Base-by-base conservation (phyloP, 1,139 yeast genomes). In the Pichia sp. region DNA sequence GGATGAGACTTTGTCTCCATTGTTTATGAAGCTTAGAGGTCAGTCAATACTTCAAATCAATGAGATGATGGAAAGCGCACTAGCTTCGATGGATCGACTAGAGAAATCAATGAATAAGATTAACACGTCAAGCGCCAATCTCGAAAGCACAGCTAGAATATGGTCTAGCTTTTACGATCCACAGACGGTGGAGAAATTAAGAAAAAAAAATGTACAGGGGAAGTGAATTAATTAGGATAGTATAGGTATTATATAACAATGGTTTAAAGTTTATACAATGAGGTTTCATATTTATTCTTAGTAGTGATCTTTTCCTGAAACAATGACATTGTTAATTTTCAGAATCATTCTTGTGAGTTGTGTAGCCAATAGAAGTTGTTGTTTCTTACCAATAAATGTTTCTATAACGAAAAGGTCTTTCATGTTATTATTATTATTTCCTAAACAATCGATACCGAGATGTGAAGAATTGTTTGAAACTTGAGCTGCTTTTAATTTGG, bases 331-430 rank as follows among this genome's bases (percentile, higher is more conserved):
- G 63, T 91, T 93, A 58, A 91, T 93, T 72, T 91, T 91, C 61
- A 91, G 74, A 49, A 93, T 88, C 98, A 91, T 93, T 68, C 98
- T 77, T 44, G 97, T 88, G 61, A 91, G 73, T 67, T 91, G 98
- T 6, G 98, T 91, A 37, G 98, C 98, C 62, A 93, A 73, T 60
- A 86, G 69, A 52, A 91, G 74, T 65, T 93, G 99, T 64, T 93
- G 97, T 62, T 86, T 86, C 72, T 91, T 91, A 56, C 98, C 96
- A 56, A 91, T 88, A 62, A 86, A 77, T 43, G 98, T 97, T 64
- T 93, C 99, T 55, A 93, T 86, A 41, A 93, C 95, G 63, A 91
- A 93, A 56, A 84, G 71, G 55, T 88, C 89, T 61, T 81, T 84
- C 98, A 93, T 91, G 62, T 93, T 85, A 58, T 77, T 81, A 43